phyloP scores from a whole-genome alignment of 345 rosid genomes.

The Eucalyptus cladocalyx region DNA sequence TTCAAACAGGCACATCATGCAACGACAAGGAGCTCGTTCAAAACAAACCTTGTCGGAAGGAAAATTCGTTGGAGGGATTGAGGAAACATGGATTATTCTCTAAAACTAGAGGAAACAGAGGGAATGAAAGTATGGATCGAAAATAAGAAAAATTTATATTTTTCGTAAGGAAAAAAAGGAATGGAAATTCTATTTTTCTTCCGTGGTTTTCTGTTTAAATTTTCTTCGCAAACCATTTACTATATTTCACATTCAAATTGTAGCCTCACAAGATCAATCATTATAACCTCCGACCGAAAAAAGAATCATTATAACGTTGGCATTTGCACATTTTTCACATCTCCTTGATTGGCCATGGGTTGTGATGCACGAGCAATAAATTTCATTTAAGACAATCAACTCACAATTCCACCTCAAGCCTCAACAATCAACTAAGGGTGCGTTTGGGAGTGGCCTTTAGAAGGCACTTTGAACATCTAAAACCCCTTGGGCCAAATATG shows the following conservation, averaged over 20 bases:
- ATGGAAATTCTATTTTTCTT: neutral
- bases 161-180: neutral
- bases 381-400: neutral
- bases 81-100: neutral
- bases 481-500: too few species aligned
- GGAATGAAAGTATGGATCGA: neutral
- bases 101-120: too few species aligned
- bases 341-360: neutral
- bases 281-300: neutral
- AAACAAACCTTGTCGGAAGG: neutral
- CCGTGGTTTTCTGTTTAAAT: too few species aligned
- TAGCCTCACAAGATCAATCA: neutral
- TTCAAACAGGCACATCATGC: fast-evolving
- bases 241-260: neutral
- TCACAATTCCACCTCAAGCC: neutral
- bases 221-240: neutral
- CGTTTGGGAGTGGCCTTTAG: too few species aligned
- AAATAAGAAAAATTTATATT: neutral
- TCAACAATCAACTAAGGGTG: neutral
- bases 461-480: too few species aligned
- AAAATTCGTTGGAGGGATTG: neutral
- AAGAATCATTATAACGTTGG: too few species aligned
- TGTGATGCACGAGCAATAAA: neutral
- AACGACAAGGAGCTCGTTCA: neutral
- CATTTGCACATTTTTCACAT: neutral